Conservation (phyloP, 2,329 filamentous ascomycete species). For the Didymella pinodella region DNA sequence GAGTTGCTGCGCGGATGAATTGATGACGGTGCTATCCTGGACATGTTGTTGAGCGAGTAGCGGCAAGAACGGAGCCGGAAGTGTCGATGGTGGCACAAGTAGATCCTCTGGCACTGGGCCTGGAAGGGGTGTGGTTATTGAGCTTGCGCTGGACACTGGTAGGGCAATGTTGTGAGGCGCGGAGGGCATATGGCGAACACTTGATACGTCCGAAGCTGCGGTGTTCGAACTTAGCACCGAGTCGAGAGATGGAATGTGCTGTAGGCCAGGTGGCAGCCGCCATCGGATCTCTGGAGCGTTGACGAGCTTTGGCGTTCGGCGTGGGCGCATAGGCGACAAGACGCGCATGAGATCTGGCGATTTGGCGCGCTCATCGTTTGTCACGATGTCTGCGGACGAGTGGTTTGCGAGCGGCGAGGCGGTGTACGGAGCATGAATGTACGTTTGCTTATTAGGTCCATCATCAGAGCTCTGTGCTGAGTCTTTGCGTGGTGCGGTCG, state of each 20-base stretch:
- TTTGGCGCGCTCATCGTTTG: constrained; percentile 14
- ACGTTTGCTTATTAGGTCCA: neutral
- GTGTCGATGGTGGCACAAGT: neutral
- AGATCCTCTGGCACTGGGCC: neutral
- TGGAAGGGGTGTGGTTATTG: neutral
- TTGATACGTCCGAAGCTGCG: constrained; percentile 2
- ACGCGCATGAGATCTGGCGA: constrained; percentile 1
- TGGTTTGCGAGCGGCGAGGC: neutral
- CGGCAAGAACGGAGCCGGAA: neutral
- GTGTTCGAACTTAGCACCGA: constrained; percentile 1
- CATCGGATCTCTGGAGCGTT: constrained; percentile 16
- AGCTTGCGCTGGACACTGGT: neutral
- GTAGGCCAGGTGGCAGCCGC: neutral
- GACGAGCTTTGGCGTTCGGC: constrained; percentile 14
- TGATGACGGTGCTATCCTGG: neutral
- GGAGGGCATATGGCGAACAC: neutral
- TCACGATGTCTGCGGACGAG: constrained; percentile 5
- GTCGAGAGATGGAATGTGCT: constrained; percentile 3
- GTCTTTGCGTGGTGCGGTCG: constrained; percentile 1
- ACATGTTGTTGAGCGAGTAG: neutral
- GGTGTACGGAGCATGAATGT: too few species aligned
- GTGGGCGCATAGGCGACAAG: constrained; percentile 11
- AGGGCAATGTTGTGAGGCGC: neutral
- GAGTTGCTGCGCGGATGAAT: neutral
- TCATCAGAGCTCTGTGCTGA: constrained; percentile 8